Evolutionary conservation across 78 protist species (phyloP).

Genomic region (Emiliania huxleyi): DNA sequence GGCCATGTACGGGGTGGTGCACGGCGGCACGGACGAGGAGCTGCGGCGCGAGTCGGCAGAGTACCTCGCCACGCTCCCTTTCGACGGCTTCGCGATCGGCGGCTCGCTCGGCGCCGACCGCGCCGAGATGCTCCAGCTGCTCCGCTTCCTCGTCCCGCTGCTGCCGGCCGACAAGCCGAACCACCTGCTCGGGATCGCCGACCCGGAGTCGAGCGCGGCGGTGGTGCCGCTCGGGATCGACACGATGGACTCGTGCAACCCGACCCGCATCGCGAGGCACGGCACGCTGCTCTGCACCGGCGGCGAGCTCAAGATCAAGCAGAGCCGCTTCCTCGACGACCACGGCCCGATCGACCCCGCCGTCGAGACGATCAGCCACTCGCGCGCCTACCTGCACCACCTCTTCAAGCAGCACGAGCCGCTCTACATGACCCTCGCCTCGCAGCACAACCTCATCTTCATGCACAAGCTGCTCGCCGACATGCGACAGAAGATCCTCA

Average conservation of each 20-base stretch:
- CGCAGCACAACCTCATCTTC: conserved; percentile 41
- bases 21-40: conserved; percentile 34
- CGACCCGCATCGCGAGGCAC: conserved; percentile 36
- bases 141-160: background rate
- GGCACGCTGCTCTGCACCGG: background rate
- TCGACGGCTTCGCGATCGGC: conserved; percentile 40
- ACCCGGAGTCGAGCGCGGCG: background rate
- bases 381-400: conserved; percentile 37
- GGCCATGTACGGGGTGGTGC: conserved; percentile 41
- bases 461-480: conserved; percentile 39
- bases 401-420: conserved; percentile 40
- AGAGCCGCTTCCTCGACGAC: background rate
- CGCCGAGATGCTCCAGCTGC: conserved; percentile 37
- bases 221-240: conserved; percentile 39
- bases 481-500: conserved; percentile 25
- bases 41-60: background rate
- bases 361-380: background rate
- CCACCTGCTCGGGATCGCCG: conserved; percentile 43
- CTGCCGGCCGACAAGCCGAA: conserved; percentile 32
- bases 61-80: background rate
- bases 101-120: conserved; percentile 36
- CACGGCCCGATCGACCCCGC: conserved; percentile 23
- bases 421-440: conserved; percentile 32
- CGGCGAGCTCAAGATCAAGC: conserved; percentile 6
- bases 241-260: conserved; percentile 38